A percentile compares a stretch with the other conserved stretches of the same genome.
Conservation (phyloP, 176 grass and related monocot genomes). For the Paspalum notatum region DNA sequence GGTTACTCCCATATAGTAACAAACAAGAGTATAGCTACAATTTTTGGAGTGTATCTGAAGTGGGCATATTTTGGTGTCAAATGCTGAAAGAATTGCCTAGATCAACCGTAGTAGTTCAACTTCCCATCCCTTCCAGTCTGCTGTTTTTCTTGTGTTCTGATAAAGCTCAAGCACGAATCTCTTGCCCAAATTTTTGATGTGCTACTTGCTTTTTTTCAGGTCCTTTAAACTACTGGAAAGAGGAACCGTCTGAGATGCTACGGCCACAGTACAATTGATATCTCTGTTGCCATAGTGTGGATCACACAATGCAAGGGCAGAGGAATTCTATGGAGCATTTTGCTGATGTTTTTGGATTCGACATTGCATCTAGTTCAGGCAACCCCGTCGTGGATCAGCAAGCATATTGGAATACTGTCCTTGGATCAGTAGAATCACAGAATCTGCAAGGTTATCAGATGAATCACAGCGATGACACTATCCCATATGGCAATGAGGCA, state of each 20-base stretch:
- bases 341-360: constrained; percentile 55
- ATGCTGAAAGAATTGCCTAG: background rate
- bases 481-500: constrained; percentile 42
- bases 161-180: background rate
- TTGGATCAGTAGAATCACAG: constrained; percentile 56
- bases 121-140: constrained; percentile 2
- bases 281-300: background rate
- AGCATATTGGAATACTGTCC: constrained; percentile 55
- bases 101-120: background rate
- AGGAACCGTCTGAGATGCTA: constrained; percentile 29
- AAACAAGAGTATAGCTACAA: background rate
- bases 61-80: background rate
- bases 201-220: constrained; percentile 16
- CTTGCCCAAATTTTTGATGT: constrained; percentile 17
- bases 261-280: constrained; percentile 30
- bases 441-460: constrained; percentile 51
- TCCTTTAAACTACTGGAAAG: background rate
- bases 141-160: background rate
- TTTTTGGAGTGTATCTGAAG: background rate
- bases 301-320: constrained; percentile 63
- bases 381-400: constrained; percentile 67
- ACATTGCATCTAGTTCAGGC: constrained; percentile 51
- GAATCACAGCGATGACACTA: constrained; percentile 33
- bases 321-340: constrained; percentile 57
- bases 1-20: background rate